Conservation (phyloP, 192 early-diverging fungal species). For the Polychytrium aggregatum region DNA sequence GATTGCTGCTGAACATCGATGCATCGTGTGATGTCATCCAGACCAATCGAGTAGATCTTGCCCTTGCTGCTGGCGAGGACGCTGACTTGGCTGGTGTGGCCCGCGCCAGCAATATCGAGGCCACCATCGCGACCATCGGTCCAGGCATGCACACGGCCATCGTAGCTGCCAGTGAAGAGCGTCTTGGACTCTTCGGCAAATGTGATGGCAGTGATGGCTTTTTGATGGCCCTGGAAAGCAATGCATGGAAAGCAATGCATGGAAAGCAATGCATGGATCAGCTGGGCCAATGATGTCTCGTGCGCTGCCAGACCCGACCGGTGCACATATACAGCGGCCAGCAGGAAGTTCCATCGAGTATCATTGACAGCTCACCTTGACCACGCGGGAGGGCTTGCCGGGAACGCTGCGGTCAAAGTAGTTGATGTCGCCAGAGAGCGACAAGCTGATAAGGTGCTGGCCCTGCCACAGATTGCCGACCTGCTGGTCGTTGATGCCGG, state of each 20-base stretch:
- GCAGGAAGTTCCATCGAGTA: too few relatives aligned
- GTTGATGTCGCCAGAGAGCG: slow-evolving; percentile 79
- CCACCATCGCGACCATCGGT: slow-evolving; percentile 28
- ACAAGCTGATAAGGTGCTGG: slow-evolving; percentile 59
- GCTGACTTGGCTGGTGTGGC: slow-evolving; percentile 70
- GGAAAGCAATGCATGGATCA: too few relatives aligned
- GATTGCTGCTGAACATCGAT: slow-evolving; percentile 3
- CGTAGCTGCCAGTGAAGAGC: slow-evolving; percentile 82
- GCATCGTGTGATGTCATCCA: slow-evolving; percentile 60
- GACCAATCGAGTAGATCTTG: slow-evolving; percentile 49
- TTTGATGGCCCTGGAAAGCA: slow-evolving; percentile 59
- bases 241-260: too few relatives aligned
- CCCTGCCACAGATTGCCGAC: slow-evolving; percentile 87
- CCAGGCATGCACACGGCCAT: slow-evolving; percentile 78
- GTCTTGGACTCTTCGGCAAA: slow-evolving; percentile 32
- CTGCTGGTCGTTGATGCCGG: slow-evolving; percentile 66
- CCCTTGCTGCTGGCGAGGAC: slow-evolving; percentile 33
- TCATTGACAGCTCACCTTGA: slow-evolving; percentile 30
- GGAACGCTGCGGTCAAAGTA: slow-evolving; percentile 56
- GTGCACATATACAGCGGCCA: too few relatives aligned
- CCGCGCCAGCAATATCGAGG: slow-evolving; percentile 39
- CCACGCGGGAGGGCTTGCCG: slow-evolving; percentile 28
- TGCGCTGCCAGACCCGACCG: too few relatives aligned
- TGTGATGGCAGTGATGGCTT: slow-evolving; percentile 71
- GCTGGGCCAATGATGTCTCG: too few relatives aligned